These are phyloP conservation scores for Pestalotiopsis fici DNA, from an alignment of 2,329 filamentous ascomycete genomes.

Conservation along the genomic window DNA sequence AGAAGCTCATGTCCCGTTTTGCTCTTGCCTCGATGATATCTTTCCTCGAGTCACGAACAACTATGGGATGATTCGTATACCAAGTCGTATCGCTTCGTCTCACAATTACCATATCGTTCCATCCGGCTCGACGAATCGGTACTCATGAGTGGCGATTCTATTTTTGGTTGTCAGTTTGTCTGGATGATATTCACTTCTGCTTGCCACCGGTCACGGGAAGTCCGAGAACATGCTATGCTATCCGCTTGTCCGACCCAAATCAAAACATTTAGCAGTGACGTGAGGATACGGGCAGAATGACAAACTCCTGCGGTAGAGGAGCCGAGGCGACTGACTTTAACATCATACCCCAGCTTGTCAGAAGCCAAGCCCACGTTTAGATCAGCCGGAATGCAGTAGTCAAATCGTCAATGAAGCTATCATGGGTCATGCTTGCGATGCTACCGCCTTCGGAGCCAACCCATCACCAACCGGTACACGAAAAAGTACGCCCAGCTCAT, in stretches of 20 bases:
- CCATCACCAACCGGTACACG: background rate
- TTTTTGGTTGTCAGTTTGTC: background rate
- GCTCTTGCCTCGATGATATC: background rate
- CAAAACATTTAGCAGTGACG: background rate
- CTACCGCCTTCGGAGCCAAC: background rate
- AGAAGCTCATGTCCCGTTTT: background rate
- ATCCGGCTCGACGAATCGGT: background rate
- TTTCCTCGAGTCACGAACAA: background rate
- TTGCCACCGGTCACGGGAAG: background rate
- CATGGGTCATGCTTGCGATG: background rate
- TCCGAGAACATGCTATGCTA: background rate
- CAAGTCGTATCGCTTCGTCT: background rate
- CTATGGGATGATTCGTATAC: background rate
- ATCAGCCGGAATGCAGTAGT: slow-evolving; percentile 7
- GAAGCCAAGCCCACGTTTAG: background rate
- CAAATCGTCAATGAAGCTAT: background rate
- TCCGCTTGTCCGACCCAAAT: background rate
- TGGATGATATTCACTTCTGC: background rate
- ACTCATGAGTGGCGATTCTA: background rate
- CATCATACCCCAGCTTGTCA: background rate
- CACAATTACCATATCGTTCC: background rate
- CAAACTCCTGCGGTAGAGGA: background rate
- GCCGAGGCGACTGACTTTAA: background rate
- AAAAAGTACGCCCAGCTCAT: background rate
- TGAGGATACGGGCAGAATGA: background rate